Evolutionary conservation across 2,329 filamentous ascomycete genomes (phyloP).

Genomic region (Cryphonectria nitschkei): DNA sequence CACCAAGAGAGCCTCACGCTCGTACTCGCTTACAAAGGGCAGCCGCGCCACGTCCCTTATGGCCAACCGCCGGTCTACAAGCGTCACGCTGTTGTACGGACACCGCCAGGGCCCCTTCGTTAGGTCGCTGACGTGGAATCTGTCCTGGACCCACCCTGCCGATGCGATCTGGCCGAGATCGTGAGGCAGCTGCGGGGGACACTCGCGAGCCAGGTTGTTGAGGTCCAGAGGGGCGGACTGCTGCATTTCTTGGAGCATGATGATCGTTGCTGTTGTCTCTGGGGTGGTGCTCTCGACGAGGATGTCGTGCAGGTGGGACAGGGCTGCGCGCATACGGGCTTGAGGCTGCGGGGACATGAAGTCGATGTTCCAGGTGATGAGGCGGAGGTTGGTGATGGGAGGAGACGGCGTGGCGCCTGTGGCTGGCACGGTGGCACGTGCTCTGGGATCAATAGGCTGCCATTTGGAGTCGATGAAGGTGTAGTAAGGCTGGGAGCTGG

Average conservation of each 20-base stretch:
- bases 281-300: slow-evolving; percentile 17
- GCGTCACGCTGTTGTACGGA: slow-evolving; percentile 53
- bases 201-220: not conserved
- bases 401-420: not conserved
- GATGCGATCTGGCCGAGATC: slow-evolving; percentile 49
- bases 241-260: slow-evolving; percentile 54
- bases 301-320: slow-evolving; percentile 33
- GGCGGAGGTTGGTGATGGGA: slow-evolving; percentile 32
- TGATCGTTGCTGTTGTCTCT: slow-evolving; percentile 39
- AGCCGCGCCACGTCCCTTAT: slow-evolving; percentile 51
- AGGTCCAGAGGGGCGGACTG: slow-evolving; percentile 16
- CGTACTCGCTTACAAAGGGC: slow-evolving; percentile 48
- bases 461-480: slow-evolving; percentile 32
- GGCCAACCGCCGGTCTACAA: slow-evolving; percentile 50
- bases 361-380: slow-evolving; percentile 41
- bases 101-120: slow-evolving; percentile 45
- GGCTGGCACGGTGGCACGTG: not conserved
- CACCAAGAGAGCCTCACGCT: slow-evolving; percentile 56
- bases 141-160: slow-evolving; percentile 48
- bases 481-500: slow-evolving; percentile 35
- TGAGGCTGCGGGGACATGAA: slow-evolving; percentile 37
- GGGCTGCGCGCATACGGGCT: slow-evolving; percentile 35
- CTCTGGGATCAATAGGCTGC: slow-evolving; percentile 15
- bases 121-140: slow-evolving; percentile 53
- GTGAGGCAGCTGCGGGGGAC: slow-evolving; percentile 37